A percentile compares a stretch with the other conserved stretches of the same genome.
Evolutionary conservation across 441 rosid species (phyloP).

Genomic region (Hura crepitans): DNA sequence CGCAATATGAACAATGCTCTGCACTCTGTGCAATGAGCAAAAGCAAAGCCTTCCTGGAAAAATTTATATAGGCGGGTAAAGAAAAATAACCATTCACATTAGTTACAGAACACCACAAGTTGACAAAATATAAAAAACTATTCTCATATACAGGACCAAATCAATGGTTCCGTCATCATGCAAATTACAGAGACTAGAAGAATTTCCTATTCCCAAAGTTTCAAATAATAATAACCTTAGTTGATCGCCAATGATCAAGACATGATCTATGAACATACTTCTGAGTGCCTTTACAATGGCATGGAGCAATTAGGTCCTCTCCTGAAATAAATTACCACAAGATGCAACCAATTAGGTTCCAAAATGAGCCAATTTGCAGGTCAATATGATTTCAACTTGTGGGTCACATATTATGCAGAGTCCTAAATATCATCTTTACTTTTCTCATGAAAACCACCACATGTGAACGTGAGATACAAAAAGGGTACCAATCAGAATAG

Average conservation of each 20-base stretch:
- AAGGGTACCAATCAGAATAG: slow-evolving; percentile 22
- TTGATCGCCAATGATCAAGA: slow-evolving; percentile 98
- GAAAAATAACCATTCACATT: neutral
- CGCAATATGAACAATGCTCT: slow-evolving; percentile 85
- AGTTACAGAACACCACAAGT: slow-evolving; percentile 2
- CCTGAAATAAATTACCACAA: slow-evolving; percentile 45
- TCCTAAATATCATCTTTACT: neutral
- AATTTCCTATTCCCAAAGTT: neutral
- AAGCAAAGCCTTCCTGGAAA: slow-evolving; percentile 98
- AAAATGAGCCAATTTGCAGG: neutral
- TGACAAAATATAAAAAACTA: neutral
- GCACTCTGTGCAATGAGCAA: slow-evolving; percentile 99
- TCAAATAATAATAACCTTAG: slow-evolving; percentile 54
- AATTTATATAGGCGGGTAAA: slow-evolving; percentile 20
- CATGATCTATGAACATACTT: slow-evolving; percentile 95
- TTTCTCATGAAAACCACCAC: slow-evolving; percentile 13
- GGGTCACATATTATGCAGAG: neutral
- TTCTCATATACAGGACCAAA: neutral
- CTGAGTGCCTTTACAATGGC: slow-evolving; percentile 98
- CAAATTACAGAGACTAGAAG: neutral
- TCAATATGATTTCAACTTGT: neutral
- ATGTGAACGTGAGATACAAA: slow-evolving; percentile 15
- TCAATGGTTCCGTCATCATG: neutral
- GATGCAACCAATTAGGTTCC: slow-evolving; percentile 18
- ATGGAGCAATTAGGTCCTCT: slow-evolving; percentile 91